phyloP scores from a whole-genome alignment of 345 rosid genomes.

The Citrus reticulata region DNA sequence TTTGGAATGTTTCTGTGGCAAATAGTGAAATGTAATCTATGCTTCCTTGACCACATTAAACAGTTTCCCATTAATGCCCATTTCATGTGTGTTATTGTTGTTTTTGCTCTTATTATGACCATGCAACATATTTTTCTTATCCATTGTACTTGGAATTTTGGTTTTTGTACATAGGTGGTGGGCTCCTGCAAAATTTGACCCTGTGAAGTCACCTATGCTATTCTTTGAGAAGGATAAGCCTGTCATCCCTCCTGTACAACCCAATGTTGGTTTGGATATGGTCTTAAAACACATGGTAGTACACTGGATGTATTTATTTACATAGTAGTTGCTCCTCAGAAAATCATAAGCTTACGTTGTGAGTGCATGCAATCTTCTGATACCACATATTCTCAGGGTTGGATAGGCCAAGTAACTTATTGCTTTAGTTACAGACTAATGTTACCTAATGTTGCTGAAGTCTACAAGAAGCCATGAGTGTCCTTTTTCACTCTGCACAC shows the following conservation, averaged over 20 bases:
- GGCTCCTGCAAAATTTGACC: conserved; percentile 94
- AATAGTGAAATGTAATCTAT: background rate
- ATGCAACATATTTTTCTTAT: background rate
- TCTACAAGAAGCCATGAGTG: background rate
- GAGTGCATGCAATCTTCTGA: background rate
- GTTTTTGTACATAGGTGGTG: conserved; percentile 65
- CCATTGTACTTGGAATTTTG: conserved; percentile 4
- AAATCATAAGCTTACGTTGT: background rate
- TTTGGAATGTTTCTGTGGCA: background rate
- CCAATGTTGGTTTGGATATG: conserved; percentile 64
- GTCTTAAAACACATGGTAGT: conserved; percentile 75
- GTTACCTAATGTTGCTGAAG: background rate
- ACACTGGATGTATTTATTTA: background rate
- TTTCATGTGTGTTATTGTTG: background rate
- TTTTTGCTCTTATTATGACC: background rate
- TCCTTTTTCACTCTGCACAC: background rate
- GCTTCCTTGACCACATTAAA: background rate
- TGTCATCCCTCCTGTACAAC: conserved; percentile 61
- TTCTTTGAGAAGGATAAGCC: conserved; percentile 76
- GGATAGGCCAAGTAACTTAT: background rate
- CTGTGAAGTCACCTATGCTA: conserved; percentile 81
- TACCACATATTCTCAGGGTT: background rate
- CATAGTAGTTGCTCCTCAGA: background rate
- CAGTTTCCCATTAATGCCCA: background rate
- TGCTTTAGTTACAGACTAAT: background rate